Evolutionary conservation across 306 rosid species (phyloP).

Genomic region (Fagus crenata): DNA sequence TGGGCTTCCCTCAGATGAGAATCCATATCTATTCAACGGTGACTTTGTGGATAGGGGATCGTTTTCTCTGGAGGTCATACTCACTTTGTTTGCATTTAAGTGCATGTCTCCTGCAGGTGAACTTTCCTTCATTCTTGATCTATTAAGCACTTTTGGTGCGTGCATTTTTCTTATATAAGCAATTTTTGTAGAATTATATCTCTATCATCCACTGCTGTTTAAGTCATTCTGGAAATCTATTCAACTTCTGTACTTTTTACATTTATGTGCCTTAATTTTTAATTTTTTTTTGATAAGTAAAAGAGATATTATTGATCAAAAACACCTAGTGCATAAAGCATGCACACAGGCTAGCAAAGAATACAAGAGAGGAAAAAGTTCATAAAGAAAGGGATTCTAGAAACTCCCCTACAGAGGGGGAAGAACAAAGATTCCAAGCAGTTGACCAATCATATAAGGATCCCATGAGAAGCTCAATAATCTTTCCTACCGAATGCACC

Average conservation of each 20-base stretch:
- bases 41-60: slow-evolving; percentile 99
- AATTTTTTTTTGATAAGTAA: too few relatives aligned
- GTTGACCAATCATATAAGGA: too few relatives aligned
- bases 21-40: slow-evolving; percentile 95
- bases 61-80: slow-evolving; percentile 94
- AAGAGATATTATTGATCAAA: too few relatives aligned
- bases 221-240: background rate
- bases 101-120: slow-evolving; percentile 99
- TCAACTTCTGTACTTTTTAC: background rate
- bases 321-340: too few relatives aligned
- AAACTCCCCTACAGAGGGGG: too few relatives aligned
- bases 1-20: slow-evolving; percentile 99
- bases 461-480: too few relatives aligned
- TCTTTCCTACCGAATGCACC: too few relatives aligned
- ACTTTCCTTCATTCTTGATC: slow-evolving; percentile 17
- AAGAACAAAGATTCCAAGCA: too few relatives aligned
- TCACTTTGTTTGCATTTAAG: slow-evolving; percentile 93
- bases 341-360: too few relatives aligned
- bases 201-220: background rate
- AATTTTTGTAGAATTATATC: background rate
- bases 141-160: background rate
- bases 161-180: background rate
- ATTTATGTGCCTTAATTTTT: background rate
- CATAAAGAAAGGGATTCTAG: too few relatives aligned
- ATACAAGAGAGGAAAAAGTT: too few relatives aligned